Evolutionary conservation across 768 basidiomycete genomes (phyloP).

Genomic region (Melanogaster broomeanus): DNA sequence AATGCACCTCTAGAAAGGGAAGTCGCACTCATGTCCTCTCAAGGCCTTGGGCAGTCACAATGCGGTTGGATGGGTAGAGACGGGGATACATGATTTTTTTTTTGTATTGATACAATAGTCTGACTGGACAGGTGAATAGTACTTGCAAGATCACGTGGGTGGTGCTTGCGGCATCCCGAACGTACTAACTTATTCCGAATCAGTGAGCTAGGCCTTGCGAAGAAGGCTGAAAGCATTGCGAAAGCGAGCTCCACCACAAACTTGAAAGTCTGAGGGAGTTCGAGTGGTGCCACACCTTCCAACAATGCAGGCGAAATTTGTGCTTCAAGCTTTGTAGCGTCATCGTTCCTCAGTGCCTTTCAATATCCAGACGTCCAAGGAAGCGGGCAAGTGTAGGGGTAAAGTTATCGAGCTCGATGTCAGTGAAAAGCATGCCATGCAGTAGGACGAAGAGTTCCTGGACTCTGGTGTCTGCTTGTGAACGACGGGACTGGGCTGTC

Average conservation of each 20-base stretch:
- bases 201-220: conserved; percentile 58
- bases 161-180: no score
- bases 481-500: conserved; percentile 60
- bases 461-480: conserved; percentile 69
- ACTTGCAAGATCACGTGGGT: no score
- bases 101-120: no score
- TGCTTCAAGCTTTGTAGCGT: conserved; percentile 24
- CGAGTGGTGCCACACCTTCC: conserved; percentile 37
- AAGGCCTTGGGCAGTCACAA: no score
- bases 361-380: conserved; percentile 82
- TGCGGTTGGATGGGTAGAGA: no score
- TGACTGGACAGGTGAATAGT: no score
- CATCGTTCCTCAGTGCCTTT: conserved; percentile 70
- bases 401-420: conserved; percentile 93
- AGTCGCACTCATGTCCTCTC: no score
- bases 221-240: conserved; percentile 72
- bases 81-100: no score
- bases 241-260: conserved; percentile 81
- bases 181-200: no score
- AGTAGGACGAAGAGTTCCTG: conserved; percentile 87
- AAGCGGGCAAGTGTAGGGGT: conserved; percentile 77
- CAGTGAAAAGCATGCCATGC: conserved; percentile 97
- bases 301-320: conserved; percentile 31
- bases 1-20: no score
- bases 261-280: conserved; percentile 66